A percentile compares a stretch with the other conserved stretches of the same genome.
phyloP scores from a whole-genome alignment of 495 filamentous ascomycete genomes.

The Articulospora tetracladia region DNA sequence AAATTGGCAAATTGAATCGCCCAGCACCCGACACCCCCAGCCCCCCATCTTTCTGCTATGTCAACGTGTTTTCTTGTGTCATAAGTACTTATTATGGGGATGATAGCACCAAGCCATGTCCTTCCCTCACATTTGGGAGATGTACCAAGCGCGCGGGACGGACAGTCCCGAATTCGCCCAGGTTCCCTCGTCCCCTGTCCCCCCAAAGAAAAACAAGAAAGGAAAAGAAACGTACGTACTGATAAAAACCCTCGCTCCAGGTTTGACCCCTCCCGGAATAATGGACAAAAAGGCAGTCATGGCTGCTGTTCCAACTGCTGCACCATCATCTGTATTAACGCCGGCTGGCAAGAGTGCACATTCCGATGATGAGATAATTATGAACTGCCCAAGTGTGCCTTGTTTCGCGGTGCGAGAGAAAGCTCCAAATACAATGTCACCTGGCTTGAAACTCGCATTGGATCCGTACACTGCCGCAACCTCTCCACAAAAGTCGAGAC shows the following conservation, averaged over 20 bases:
- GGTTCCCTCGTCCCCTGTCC: too few species aligned
- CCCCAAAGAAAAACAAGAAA: too few species aligned
- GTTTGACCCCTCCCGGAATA: too few species aligned
- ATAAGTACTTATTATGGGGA: too few species aligned
- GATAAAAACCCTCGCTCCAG: too few species aligned
- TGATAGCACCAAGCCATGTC: too few species aligned
- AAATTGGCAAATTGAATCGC: slow-evolving; percentile 64
- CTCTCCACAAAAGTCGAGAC: slow-evolving; percentile 61
- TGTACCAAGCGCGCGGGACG: too few species aligned
- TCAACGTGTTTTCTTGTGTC: too few species aligned
- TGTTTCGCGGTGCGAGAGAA: slow-evolving; percentile 25
- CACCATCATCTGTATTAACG: slow-evolving; percentile 44
- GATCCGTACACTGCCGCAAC: slow-evolving; percentile 35
- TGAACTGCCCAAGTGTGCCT: slow-evolving; percentile 55
- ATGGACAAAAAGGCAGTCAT: too few species aligned
- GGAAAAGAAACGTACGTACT: too few species aligned
- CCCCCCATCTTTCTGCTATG: slow-evolving; percentile 68
- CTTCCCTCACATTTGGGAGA: too few species aligned
- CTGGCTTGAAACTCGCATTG: slow-evolving; percentile 33
- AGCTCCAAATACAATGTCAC: slow-evolving; percentile 58
- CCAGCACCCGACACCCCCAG: slow-evolving; percentile 58
- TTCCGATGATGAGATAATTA: slow-evolving; percentile 24
- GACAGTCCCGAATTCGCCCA: too few species aligned
- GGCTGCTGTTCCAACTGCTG: slow-evolving; percentile 49
- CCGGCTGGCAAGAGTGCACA: slow-evolving; percentile 43